Evolutionary conservation across 371 early-diverging fungal species (phyloP).

Genomic region (Mucor circinelloides): DNA sequence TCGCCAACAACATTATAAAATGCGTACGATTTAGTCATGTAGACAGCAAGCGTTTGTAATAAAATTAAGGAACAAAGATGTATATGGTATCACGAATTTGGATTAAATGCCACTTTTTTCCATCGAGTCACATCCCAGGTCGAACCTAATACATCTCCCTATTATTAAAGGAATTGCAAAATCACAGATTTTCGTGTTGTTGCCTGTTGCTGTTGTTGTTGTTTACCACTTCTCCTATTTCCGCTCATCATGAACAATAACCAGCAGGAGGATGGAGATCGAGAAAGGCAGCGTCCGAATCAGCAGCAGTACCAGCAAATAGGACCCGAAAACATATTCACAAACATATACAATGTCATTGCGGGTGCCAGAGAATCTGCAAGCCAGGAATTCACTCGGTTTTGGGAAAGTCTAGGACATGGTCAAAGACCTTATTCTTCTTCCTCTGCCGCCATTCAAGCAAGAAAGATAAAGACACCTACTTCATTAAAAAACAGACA

Average conservation of each 20-base stretch:
- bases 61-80: not conserved
- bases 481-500: not conserved
- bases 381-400: slow-evolving; percentile 22
- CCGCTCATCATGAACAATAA: not conserved
- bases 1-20: not conserved
- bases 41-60: not conserved
- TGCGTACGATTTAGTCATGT: not conserved
- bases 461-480: not conserved
- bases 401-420: slow-evolving; percentile 14
- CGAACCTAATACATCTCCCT: not conserved
- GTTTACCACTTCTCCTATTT: not conserved
- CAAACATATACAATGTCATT: slow-evolving; percentile 7
- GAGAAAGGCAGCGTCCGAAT: not conserved
- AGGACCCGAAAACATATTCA: not conserved
- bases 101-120: not conserved
- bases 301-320: not conserved
- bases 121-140: not conserved
- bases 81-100: not conserved
- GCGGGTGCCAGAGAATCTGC: slow-evolving; percentile 20
- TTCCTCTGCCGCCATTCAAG: not conserved
- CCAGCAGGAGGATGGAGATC: not conserved
- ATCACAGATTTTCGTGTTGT: not conserved
- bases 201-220: not conserved
- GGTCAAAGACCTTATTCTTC: not conserved
- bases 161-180: no score